Percentiles rank a stretch among this genome's conserved stretches.
These are phyloP conservation scores for Oryza longistaminata DNA, from an alignment of 176 grass and related monocot species.

Conservation along the genomic window DNA sequence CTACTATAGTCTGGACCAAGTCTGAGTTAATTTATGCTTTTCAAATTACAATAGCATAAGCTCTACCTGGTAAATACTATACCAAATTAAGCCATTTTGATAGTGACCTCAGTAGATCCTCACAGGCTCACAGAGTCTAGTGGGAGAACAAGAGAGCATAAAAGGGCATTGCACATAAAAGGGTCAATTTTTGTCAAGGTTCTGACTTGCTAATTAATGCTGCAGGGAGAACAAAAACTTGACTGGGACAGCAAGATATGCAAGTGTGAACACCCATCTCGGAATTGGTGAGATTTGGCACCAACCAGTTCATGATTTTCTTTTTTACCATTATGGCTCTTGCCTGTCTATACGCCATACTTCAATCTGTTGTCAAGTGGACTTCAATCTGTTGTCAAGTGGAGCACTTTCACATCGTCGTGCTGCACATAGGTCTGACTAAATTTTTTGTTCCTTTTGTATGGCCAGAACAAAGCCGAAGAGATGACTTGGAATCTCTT, in stretches of 20 bases:
- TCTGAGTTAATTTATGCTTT: background rate
- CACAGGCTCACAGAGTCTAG: background rate
- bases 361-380: slow-evolving; percentile 11
- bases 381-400: slow-evolving; percentile 8
- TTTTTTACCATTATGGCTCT: slow-evolving; percentile 17
- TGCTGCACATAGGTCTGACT: background rate
- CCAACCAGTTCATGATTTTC: background rate
- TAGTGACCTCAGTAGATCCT: background rate
- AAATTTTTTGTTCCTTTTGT: slow-evolving; percentile 5
- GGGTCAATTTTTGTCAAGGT: background rate
- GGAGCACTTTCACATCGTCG: background rate
- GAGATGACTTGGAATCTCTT: slow-evolving; percentile 98
- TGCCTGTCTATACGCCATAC: background rate
- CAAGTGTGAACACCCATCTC: slow-evolving; percentile 95
- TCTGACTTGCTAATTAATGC: slow-evolving; percentile 36
- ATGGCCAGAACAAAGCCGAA: slow-evolving; percentile 90
- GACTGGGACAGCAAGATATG: slow-evolving; percentile 94
- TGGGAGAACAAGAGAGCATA: background rate
- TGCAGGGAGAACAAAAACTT: slow-evolving; percentile 98
- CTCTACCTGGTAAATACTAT: background rate
- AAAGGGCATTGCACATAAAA: background rate
- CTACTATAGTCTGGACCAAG: background rate
- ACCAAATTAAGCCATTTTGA: slow-evolving; percentile 8
- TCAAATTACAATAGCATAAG: background rate
- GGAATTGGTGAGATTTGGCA: slow-evolving; percentile 76